Conservation (phyloP, 208 protist genomes). For the Herpetomonas tarakana region DNA sequence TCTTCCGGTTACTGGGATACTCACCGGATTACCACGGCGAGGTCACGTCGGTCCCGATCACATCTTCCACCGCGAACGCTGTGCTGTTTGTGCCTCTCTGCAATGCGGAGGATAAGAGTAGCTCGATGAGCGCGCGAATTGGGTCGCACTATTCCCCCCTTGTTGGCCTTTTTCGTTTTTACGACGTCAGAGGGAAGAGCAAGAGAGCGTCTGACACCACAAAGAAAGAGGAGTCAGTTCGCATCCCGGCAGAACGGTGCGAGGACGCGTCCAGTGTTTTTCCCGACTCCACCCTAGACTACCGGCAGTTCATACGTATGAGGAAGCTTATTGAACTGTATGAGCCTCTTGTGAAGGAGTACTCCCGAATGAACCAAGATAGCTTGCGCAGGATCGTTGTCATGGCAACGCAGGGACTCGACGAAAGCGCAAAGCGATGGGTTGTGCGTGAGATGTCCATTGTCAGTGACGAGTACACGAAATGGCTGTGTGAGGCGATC, state of each 20-base stretch:
- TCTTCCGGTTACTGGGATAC: conserved; percentile 54
- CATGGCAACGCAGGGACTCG: conserved; percentile 46
- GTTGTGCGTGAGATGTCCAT: conserved; percentile 57
- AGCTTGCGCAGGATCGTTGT: conserved; percentile 70
- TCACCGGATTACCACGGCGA: conserved; percentile 75
- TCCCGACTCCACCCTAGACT: conserved; percentile 13
- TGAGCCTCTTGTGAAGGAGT: conserved; percentile 59
- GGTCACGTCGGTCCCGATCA: conserved; percentile 31
- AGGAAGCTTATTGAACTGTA: conserved; percentile 67
- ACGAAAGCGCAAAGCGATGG: conserved; percentile 32
- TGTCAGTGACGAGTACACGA: conserved; percentile 64
- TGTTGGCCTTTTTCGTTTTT: conserved; percentile 68
- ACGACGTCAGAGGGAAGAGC: conserved; percentile 10
- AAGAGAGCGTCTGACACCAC: not conserved
- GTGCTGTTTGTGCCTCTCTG: conserved; percentile 40
- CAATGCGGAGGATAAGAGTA: conserved; percentile 13
- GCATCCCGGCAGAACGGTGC: conserved; percentile 63
- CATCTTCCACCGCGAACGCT: not conserved
- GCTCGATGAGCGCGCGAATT: conserved; percentile 65
- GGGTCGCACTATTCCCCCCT: conserved; percentile 85
- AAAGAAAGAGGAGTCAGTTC: conserved; percentile 9
- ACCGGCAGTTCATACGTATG: conserved; percentile 40
- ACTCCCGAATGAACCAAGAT: conserved; percentile 33
- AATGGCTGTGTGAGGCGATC: conserved; percentile 50
- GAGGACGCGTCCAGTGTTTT: conserved; percentile 28